Evolutionary conservation across 306 rosid species (phyloP).

Genomic region (Lithocarpus polystachyus): DNA sequence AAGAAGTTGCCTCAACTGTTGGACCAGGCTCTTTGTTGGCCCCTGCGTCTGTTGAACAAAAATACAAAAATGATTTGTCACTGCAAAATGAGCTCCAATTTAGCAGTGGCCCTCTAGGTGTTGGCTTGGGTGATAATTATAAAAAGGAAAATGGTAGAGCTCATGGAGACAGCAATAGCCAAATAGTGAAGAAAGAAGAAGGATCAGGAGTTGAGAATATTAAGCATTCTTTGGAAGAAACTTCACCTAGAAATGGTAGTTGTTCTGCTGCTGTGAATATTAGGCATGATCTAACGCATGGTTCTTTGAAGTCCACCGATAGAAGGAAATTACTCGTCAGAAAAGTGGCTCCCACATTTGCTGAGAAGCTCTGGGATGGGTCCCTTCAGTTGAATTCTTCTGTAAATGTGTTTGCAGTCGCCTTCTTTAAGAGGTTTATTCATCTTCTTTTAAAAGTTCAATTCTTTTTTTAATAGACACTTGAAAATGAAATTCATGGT

Average conservation of each 20-base stretch:
- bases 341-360: constrained; percentile 8
- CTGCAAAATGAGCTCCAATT: not conserved
- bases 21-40: not conserved
- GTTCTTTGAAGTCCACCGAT: not conserved
- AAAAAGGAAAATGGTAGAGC: not conserved
- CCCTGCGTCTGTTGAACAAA: not conserved
- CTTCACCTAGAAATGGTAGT: constrained; percentile 3
- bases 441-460: not conserved
- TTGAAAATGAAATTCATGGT: not conserved
- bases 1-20: not conserved
- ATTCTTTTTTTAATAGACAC: not conserved
- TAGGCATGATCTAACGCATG: constrained; percentile 5
- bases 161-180: not conserved
- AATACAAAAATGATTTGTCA: not conserved
- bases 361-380: constrained; percentile 27
- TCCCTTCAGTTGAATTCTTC: constrained; percentile 24
- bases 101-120: not conserved
- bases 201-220: not conserved
- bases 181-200: not conserved
- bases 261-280: not conserved
- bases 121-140: not conserved
- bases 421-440: constrained; percentile 28
- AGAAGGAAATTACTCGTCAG: not conserved
- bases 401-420: constrained; percentile 21
- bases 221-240: not conserved